phyloP scores from a whole-genome alignment of 306 rosid genomes.

The Vigna radiata region DNA sequence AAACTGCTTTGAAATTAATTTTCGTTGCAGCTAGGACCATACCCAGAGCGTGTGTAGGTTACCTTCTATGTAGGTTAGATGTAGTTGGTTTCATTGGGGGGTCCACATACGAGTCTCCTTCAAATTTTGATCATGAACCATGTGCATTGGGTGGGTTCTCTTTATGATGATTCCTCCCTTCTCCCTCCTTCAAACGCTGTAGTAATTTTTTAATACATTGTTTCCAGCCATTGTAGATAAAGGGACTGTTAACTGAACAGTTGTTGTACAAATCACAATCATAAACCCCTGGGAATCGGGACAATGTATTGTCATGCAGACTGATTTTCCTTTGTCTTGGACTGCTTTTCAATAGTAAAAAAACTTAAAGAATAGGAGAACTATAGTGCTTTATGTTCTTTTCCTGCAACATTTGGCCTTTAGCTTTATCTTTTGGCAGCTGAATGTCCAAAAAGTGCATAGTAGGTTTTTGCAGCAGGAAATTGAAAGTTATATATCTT shows the following conservation, averaged over 20 bases:
- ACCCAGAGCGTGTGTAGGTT: neutral
- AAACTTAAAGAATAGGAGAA: neutral
- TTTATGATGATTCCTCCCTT: neutral
- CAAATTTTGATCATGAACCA: conserved; percentile 24
- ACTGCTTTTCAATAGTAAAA: conserved; percentile 24
- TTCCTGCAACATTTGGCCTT: conserved; percentile 43
- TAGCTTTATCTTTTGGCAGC: conserved; percentile 37
- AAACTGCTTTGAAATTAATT: conserved; percentile 17
- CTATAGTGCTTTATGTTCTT: conserved; percentile 45
- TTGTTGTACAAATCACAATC: conserved; percentile 33
- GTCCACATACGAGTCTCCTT: conserved; percentile 15
- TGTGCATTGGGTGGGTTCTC: neutral
- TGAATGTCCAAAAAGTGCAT: conserved; percentile 40
- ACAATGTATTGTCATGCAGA: conserved; percentile 35
- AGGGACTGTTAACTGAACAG: conserved; percentile 40
- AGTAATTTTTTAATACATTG: conserved; percentile 6
- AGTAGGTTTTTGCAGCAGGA: neutral
- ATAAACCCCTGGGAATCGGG: conserved; percentile 55
- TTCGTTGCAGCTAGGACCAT: conserved; percentile 27
- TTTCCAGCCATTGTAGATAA: conserved; percentile 31
- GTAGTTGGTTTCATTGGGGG: neutral
- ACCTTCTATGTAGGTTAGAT: conserved; percentile 25
- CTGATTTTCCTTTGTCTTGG: conserved; percentile 35
- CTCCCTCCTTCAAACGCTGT: neutral
- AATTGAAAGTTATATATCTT: neutral